Conservation (phyloP, 1,139 yeast species). For the Debaryomyces robertsiae region DNA sequence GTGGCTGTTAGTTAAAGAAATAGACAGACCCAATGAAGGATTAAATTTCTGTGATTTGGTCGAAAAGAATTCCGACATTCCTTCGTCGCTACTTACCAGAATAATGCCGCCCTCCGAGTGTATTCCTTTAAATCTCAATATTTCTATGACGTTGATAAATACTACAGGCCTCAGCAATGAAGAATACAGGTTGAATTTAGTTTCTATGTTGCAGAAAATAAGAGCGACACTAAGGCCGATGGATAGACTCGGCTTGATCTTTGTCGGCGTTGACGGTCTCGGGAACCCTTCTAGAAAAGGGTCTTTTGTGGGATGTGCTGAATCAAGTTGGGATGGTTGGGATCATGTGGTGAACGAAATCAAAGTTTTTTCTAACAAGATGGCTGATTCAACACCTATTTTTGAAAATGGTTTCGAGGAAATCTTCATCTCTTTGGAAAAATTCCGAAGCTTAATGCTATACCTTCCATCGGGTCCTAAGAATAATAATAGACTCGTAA, state of each 20-base stretch:
- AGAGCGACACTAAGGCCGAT: slow-evolving; percentile 33
- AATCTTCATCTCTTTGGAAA: slow-evolving; percentile 28
- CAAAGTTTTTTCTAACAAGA: slow-evolving; percentile 31
- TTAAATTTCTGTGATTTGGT: slow-evolving; percentile 37
- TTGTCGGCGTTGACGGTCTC: slow-evolving; percentile 51
- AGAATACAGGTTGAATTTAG: slow-evolving; percentile 35
- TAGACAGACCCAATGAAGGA: slow-evolving; percentile 43
- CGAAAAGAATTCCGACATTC: slow-evolving; percentile 39
- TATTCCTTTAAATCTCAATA: slow-evolving; percentile 48
- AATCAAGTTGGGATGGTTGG: slow-evolving; percentile 63
- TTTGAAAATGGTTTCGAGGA: slow-evolving; percentile 25
- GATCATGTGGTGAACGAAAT: slow-evolving; percentile 45
- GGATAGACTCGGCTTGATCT: slow-evolving; percentile 59
- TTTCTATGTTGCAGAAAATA: slow-evolving; percentile 27
- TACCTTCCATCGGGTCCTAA: slow-evolving; percentile 25
- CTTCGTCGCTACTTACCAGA: slow-evolving; percentile 36
- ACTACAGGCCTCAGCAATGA: slow-evolving; percentile 29
- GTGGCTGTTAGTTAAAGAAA: slow-evolving; percentile 40
- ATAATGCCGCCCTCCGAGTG: slow-evolving; percentile 43
- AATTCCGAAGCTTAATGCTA: slow-evolving; percentile 34
- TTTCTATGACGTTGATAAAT: slow-evolving; percentile 49
- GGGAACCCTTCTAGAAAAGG: slow-evolving; percentile 41
- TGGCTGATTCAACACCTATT: slow-evolving; percentile 17
- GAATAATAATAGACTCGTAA: slow-evolving; percentile 30
- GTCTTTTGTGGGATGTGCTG: slow-evolving; percentile 56